Conservation (phyloP, 2,329 filamentous ascomycete genomes). For the Neofusicoccum kwambonambiense region DNA sequence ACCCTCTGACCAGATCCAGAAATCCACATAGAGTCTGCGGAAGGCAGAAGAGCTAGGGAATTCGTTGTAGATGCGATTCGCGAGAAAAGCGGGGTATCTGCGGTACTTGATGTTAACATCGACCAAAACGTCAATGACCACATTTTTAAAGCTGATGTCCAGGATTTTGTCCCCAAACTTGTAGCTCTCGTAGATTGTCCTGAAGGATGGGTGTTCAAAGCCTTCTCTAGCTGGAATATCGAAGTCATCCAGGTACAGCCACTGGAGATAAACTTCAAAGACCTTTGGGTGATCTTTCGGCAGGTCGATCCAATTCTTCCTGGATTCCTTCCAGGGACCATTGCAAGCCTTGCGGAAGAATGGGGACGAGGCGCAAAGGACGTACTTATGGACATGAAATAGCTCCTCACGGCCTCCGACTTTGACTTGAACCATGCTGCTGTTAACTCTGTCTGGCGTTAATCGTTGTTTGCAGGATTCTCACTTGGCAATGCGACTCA, state of each 20-base stretch:
- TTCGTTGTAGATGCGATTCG: no score
- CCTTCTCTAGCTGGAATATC: not conserved
- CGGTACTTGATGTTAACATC: not conserved
- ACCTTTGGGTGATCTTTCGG: constrained; percentile 13
- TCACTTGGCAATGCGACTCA: no score
- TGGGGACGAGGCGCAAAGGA: not conserved
- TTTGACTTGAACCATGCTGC: not conserved
- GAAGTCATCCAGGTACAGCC: constrained; percentile 6
- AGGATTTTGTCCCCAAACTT: constrained; percentile 21
- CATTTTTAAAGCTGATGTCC: constrained; percentile 20
- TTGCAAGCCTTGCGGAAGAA: constrained; percentile 17
- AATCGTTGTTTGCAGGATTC: no score
- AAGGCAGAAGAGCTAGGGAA: not conserved
- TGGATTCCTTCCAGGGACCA: constrained; percentile 16
- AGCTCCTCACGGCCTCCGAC: not conserved
- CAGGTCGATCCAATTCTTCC: not conserved
- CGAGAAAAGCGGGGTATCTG: not conserved
- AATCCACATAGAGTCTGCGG: not conserved
- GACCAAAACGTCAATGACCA: constrained; percentile 18
- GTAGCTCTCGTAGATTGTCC: constrained; percentile 3
- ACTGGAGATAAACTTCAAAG: constrained; percentile 14
- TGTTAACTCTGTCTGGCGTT: not conserved
- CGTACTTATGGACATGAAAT: constrained; percentile 5
- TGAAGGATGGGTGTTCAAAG: no score
- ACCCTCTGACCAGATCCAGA: not conserved